Percentiles rank a stretch among this genome's conserved stretches.
These are phyloP conservation scores for Trapa incisa DNA, from an alignment of 345 rosid species.

Conservation along the genomic window DNA sequence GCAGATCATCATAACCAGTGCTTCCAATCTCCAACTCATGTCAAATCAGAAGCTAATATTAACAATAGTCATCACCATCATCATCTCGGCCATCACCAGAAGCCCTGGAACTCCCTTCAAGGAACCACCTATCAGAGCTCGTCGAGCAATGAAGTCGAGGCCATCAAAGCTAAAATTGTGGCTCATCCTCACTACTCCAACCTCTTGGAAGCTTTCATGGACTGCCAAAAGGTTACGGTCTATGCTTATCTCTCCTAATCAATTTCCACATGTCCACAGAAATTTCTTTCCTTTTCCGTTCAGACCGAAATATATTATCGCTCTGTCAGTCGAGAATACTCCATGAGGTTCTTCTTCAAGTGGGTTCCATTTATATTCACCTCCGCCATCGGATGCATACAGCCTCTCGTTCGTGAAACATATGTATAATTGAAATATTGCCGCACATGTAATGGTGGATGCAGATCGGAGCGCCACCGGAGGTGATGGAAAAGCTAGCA, in stretches of 20 bases:
- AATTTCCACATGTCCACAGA: no score
- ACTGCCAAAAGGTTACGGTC: constrained; percentile 77
- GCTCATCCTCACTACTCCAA: constrained; percentile 86
- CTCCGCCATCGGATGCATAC: no score
- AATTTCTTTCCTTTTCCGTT: no score
- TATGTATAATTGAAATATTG: no score
- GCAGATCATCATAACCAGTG: constrained; percentile 22
- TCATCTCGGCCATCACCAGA: constrained; percentile 11
- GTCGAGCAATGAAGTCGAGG: constrained; percentile 40
- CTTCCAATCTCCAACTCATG: constrained; percentile 43
- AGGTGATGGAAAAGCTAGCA: constrained; percentile 52
- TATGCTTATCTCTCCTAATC: background rate
- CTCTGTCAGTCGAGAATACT: no score
- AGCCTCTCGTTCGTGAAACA: no score
- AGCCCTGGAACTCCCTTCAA: constrained; percentile 43
- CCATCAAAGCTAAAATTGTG: constrained; percentile 84
- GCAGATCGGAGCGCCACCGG: constrained; percentile 91
- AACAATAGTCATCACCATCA: constrained; percentile 23
- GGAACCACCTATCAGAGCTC: constrained; percentile 32
- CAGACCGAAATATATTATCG: no score
- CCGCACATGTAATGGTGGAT: no score
- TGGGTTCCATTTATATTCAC: no score
- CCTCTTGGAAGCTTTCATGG: constrained; percentile 85
- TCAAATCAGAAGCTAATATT: constrained; percentile 53
- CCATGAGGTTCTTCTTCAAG: no score